Base-by-base conservation (phyloP, 352 stramenopile species). In the Blastocystis sp. region DNA sequence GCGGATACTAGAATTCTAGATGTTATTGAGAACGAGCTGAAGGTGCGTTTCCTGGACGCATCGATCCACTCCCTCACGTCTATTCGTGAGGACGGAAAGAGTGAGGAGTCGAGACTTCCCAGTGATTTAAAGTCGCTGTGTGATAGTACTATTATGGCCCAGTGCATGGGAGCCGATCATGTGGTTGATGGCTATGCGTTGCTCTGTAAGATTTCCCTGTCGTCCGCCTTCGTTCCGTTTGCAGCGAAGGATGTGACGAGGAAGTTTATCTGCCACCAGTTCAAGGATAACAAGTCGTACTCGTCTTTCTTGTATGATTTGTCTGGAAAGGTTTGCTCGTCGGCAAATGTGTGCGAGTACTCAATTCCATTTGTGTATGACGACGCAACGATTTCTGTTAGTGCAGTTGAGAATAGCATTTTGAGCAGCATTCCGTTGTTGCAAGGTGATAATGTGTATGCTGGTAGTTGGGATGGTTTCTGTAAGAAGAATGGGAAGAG, bases 101-200 rank as follows among this genome's bases (percentile, higher is more conserved):
- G 67, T 37, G 41, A 45, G 24, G 74, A 85, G 37, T n/a, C 19
- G 19, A 1, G 70, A 35, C 50, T 85, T 9, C 51, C 74, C 19
- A 24, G 19, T 9, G 31, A 45, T 59, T 21, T 85, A 13, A 45
- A 41, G 45, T 2, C n/a, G 3, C 55, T 67, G 51, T 50, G 65
- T 12, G 74, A 85, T 45, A 55, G 70, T n/a, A 69, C 19, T 41
- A 45, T 63, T 45, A 67, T 41, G 29, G 16, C 16, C 33, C 74
- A 69, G 16, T 85, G 74, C 45, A 35, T 60, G 41, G 45, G 24
- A 55, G n/a, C 24, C 29, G 55, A 85, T 10, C 19, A 24, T 59
- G 41, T n/a, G 39, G 50, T 85, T 85, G 74, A 85, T 85, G 67
- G 74, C 55, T 85, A 85, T 39, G 33, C 55, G 41, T 60, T 85